Base-by-base conservation (phyloP, 768 basidiomycete species). In the Boletus eberwhitei region DNA sequence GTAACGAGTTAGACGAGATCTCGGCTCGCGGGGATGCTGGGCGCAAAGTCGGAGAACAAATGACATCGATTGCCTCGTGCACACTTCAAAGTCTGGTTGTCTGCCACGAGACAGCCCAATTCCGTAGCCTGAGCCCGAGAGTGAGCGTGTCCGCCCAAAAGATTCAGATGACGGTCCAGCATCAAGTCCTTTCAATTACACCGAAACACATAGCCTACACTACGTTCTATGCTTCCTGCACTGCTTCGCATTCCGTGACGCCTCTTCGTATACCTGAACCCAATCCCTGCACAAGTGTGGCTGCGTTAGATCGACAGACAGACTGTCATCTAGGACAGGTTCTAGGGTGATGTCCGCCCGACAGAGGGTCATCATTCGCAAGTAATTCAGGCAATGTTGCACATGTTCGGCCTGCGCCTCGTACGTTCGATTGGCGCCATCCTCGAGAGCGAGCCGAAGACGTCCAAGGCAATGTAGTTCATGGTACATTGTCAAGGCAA, bases 331-430 rank as follows among this genome's bases (percentile, higher is more conserved):
- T 29, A 67, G 35, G n/a, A 67, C 78, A 0, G 73, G 73, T 44
- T 82, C 80, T 34, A 83, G 66, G 2, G 79, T 80, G 26, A 75
- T 64, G 59, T 81, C 79, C 12, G 79, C 74, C 9, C 68, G 62
- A 58, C 81, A 83, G 24, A 82, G 67, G 0, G 71, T 65, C 65
- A 70, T 72, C 59, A 78, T 72, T 16, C 79, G 69, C 44, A 83
- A 63, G 61, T 80, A 81, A 48, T 79, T 78, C 50, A 77, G 64
- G 60, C 80, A 82, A 58, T 80, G 81, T 2, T 71, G 64, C n/a
- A 67, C 59, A 24, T 70, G 72, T 8, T 52, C 62, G 0, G 55
- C 54, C 24, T 53, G 61, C 8, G 49, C 55, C 21, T 66, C 61
- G 24, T 58, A 50, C 8, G 59, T 61, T 31, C 53, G 50, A 36